Conservation (phyloP, 1,284 basidiomycete genomes). For the Ganoderma sinense region DNA sequence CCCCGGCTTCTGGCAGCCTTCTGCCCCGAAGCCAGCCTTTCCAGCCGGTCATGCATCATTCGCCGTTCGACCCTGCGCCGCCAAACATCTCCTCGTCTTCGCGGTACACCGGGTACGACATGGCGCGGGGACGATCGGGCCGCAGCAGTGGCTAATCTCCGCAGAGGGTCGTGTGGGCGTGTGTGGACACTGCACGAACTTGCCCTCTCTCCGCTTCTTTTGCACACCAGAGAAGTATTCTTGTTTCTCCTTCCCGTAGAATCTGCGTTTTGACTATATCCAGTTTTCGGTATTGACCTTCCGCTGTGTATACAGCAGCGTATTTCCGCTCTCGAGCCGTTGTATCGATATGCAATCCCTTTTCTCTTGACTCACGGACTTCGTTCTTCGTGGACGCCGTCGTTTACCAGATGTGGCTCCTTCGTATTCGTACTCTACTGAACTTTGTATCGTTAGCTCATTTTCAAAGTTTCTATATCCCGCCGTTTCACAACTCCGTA, state of each 20-base stretch:
- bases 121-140: slow-evolving; percentile 14
- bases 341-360: slow-evolving; percentile 25
- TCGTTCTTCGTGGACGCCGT: not conserved
- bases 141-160: slow-evolving; percentile 24
- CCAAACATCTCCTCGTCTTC: slow-evolving; percentile 36
- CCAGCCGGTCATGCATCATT: slow-evolving; percentile 26
- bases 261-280: not conserved
- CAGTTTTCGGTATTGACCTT: not conserved
- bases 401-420: not conserved
- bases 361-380: no score
- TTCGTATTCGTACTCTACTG: slow-evolving; percentile 15
- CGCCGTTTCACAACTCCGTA: not conserved
- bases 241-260: slow-evolving; percentile 6
- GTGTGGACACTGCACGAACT: slow-evolving; percentile 5
- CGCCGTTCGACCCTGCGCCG: slow-evolving; percentile 31
- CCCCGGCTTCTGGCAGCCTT: slow-evolving; percentile 7
- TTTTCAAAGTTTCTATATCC: not conserved
- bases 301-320: not conserved
- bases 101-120: slow-evolving; percentile 27
- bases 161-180: slow-evolving; percentile 5
- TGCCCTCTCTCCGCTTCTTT: not conserved
- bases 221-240: not conserved
- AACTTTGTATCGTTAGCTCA: slow-evolving; percentile 12
- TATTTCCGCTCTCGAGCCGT: slow-evolving; percentile 3
- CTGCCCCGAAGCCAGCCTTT: slow-evolving; percentile 24